Evolutionary conservation across 73 alveolate genomes (phyloP).

Genomic region (Paramecium pentaurelia): DNA sequence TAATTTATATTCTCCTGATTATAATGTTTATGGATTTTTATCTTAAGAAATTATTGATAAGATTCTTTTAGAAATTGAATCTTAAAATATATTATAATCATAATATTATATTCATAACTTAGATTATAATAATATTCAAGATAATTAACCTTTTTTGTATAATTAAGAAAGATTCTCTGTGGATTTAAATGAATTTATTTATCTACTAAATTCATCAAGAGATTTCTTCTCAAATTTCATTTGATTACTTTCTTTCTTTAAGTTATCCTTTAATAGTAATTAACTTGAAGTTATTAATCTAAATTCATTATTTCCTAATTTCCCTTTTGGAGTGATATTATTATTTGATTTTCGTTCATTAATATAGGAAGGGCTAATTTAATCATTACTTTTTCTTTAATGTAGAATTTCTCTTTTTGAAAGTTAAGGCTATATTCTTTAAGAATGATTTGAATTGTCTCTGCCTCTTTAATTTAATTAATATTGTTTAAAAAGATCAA

Average conservation of each 20-base stretch:
- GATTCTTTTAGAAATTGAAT: not conserved
- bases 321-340: not conserved
- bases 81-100: not conserved
- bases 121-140: not conserved
- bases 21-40: no score
- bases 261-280: not conserved
- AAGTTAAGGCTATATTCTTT: not conserved
- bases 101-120: not conserved
- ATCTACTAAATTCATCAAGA: not conserved
- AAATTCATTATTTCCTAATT: not conserved
- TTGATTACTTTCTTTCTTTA: not conserved
- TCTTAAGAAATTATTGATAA: no score
- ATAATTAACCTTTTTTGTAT: not conserved
- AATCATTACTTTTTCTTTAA: not conserved
- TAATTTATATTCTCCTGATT: not conserved
- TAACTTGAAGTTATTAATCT: not conserved
- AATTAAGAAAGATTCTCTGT: not conserved
- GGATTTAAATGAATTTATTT: not conserved
- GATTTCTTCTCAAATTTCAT: not conserved
- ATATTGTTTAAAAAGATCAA: not conserved
- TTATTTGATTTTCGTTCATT: not conserved
- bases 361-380: not conserved
- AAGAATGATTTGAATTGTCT: not conserved
- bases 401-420: not conserved
- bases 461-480: not conserved